Evolutionary conservation across 1,284 basidiomycete species (phyloP).

Genomic region (Sphagnurus paluster): DNA sequence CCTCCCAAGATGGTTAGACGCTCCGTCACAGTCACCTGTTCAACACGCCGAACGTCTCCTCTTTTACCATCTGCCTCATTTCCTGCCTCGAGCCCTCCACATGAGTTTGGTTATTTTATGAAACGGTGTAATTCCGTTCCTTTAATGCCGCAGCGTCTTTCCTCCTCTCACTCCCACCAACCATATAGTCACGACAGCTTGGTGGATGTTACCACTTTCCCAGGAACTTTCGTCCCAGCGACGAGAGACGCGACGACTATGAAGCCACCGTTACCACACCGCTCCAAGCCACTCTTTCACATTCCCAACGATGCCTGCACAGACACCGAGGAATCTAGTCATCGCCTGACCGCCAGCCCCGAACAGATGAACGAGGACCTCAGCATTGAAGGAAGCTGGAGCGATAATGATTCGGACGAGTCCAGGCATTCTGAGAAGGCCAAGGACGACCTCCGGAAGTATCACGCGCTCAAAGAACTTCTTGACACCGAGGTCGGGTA

Average conservation of each 20-base stretch:
- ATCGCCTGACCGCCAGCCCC: constrained; percentile 15
- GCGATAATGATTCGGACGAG: constrained; percentile 26
- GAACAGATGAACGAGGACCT: constrained; percentile 18
- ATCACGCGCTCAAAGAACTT: constrained; percentile 77
- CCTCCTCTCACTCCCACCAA: constrained; percentile 11
- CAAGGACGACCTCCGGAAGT: constrained; percentile 51
- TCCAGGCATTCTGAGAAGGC: constrained; percentile 28
- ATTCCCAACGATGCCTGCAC: constrained; percentile 27
- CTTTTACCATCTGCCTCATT: constrained; percentile 42
- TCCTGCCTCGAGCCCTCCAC: constrained; percentile 27
- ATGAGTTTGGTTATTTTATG: constrained; percentile 19
- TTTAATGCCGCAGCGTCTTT: constrained; percentile 25
- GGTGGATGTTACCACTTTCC: neutral
- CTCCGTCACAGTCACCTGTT: constrained; percentile 36
- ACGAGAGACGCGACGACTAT: constrained; percentile 10
- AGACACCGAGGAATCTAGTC: constrained; percentile 27
- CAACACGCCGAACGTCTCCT: constrained; percentile 29
- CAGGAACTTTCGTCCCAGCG: constrained; percentile 2
- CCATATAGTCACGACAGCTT: constrained; percentile 1
- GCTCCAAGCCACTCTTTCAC: constrained; percentile 34
- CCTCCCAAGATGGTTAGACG: constrained; percentile 42
- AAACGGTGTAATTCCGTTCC: constrained; percentile 37
- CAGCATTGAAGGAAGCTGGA: constrained; percentile 23
- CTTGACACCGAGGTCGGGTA: constrained; percentile 84
- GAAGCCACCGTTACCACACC: constrained; percentile 12